Evolutionary conservation across 345 rosid species (phyloP).

Genomic region (Brassica incana): DNA sequence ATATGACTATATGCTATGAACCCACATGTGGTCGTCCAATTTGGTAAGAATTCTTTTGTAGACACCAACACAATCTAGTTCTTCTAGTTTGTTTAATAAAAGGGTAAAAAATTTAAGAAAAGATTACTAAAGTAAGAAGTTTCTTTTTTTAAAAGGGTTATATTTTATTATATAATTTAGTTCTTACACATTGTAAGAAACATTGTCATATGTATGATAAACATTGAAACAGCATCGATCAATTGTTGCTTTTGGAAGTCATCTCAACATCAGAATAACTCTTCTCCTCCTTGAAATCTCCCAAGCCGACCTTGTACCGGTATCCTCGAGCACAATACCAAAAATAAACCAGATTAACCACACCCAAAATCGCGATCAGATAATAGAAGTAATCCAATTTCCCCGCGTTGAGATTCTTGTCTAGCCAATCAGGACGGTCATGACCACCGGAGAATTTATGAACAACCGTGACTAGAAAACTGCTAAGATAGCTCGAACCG

Average conservation of each 20-base stretch:
- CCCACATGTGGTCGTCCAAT: not conserved
- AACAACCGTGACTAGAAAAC: constrained; percentile 58
- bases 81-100: not conserved
- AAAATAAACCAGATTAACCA: constrained; percentile 63
- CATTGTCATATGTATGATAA: not conserved
- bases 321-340: constrained; percentile 63
- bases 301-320: constrained; percentile 54
- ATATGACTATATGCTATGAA: not conserved
- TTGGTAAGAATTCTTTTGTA: not conserved
- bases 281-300: constrained; percentile 45
- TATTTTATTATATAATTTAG: constrained; percentile 5
- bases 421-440: constrained; percentile 73
- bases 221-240: not conserved
- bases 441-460: constrained; percentile 55
- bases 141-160: not conserved
- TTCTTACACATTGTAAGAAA: not conserved
- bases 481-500: constrained; percentile 68
- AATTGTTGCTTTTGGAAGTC: constrained; percentile 21
- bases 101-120: not conserved
- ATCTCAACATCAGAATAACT: constrained; percentile 33
- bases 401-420: constrained; percentile 65
- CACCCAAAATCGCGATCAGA: constrained; percentile 63
- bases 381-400: constrained; percentile 85
- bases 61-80: not conserved
- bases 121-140: not conserved